Base-by-base conservation (phyloP, 192 early-diverging fungal genomes). In the Gonapodya prolifera region DNA sequence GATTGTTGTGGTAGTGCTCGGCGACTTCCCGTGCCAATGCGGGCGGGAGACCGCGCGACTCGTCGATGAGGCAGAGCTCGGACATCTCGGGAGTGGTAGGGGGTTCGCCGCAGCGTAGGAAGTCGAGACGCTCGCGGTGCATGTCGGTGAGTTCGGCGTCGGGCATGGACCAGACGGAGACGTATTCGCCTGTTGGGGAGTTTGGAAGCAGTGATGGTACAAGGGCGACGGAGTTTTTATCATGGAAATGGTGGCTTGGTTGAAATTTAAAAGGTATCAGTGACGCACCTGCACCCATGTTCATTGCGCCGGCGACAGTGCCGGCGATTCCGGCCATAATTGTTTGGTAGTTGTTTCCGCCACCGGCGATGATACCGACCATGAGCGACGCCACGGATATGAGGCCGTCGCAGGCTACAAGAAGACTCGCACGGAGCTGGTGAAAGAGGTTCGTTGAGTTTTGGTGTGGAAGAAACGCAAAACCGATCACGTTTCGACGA, bases 91-190 rank as follows among this genome's bases (percentile, higher is more conserved):
- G 29, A 34, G 45, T 33, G 69, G 45, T 30, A 30, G 77, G 77
- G 30, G 34, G 34, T 61, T 8, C 8, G 45, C 8, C 45, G 45
- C 23, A 23, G 30, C 36, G 33, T 28, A 77, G 77, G 73, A 74
- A 75, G 30, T 77, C 77, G 45, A 31, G 28, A 17, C 77, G 77
- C 34, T 77, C 77, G 29, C 71, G 45, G 1, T 1, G 30, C 28
- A 77, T 28, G 34, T 77, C 77, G 32, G 77, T 35, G 29, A 32
- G 32, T 77, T 77, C 77, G 0, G 77, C 77, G 71, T 77, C 77
- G 2, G 28, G 33, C 45, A 69, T 30, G 31, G 77, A 77, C 32
- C 34, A 77, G 45, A 77, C 77, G 71, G 33, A 34, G 30, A 77
- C 77, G 71, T 76, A 77, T 77, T 77, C 77, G 31, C 77, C 77